Evolutionary conservation across 1,139 yeast genomes (phyloP).

Genomic region (Arxiozyma heterogenica): DNA sequence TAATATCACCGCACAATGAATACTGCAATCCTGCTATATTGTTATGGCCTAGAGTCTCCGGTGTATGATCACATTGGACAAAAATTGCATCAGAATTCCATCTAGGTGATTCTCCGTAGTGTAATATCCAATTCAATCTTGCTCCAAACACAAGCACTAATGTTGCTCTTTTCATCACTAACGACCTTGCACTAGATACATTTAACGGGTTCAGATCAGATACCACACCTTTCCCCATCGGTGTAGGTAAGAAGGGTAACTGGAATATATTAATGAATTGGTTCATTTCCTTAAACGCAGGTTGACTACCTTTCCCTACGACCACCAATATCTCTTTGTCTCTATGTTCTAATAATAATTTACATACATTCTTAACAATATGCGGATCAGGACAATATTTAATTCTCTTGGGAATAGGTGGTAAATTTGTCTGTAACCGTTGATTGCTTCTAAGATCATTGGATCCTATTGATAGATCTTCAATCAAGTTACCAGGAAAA

Average conservation of each 20-base stretch:
- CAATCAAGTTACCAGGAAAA: slow-evolving; percentile 51
- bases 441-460: not conserved
- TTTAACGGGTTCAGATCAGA: slow-evolving; percentile 41
- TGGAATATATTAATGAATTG: slow-evolving; percentile 34
- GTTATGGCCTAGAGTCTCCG: slow-evolving; percentile 45
- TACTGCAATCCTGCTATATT: slow-evolving; percentile 13
- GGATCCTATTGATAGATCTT: slow-evolving; percentile 3
- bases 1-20: slow-evolving; percentile 40
- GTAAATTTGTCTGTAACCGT: not conserved
- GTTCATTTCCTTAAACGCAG: slow-evolving; percentile 35
- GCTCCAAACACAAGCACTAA: slow-evolving; percentile 52
- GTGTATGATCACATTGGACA: slow-evolving; percentile 46
- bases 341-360: slow-evolving; percentile 28
- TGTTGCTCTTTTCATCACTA: slow-evolving; percentile 46
- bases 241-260: slow-evolving; percentile 55
- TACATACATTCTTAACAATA: slow-evolving; percentile 33
- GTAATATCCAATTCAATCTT: slow-evolving; percentile 59
- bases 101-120: slow-evolving; percentile 49
- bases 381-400: slow-evolving; percentile 35
- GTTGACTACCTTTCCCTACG: slow-evolving; percentile 56
- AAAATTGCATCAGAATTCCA: slow-evolving; percentile 38
- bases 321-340: slow-evolving; percentile 42
- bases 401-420: slow-evolving; percentile 2
- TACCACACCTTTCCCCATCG: slow-evolving; percentile 67
- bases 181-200: slow-evolving; percentile 51